phyloP scores from a whole-genome alignment of 2,329 filamentous ascomycete species.

The Talaromyces sp. region DNA sequence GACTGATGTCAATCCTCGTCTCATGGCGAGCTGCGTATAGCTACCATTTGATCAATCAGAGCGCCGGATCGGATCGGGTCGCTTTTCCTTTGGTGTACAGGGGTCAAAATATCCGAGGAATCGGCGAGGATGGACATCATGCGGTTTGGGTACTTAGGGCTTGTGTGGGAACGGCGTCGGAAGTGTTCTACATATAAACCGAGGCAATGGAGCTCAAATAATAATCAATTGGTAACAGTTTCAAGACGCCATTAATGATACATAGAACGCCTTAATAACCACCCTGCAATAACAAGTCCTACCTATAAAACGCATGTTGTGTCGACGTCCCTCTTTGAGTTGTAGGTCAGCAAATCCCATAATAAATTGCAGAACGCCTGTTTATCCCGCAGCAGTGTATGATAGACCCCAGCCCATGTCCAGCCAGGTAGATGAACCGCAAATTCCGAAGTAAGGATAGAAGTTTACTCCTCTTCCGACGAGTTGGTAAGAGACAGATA shows the following conservation, averaged over 20 bases:
- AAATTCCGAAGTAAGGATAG: neutral
- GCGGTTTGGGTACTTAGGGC: neutral
- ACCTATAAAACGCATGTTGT: neutral
- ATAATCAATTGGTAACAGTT: neutral
- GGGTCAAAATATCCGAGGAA: neutral
- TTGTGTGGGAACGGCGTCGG: neutral
- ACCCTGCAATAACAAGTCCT: neutral
- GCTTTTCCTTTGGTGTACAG: neutral
- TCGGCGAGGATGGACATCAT: neutral
- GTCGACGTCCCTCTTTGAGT: neutral
- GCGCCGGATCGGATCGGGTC: slow-evolving; percentile 19
- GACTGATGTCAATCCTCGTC: slow-evolving; percentile 38
- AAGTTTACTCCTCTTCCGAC: slow-evolving; percentile 62
- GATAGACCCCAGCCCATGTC: neutral
- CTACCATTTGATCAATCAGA: neutral
- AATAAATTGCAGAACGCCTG: slow-evolving; percentile 5
- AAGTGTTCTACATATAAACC: neutral
- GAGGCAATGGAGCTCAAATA: neutral
- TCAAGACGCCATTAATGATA: slow-evolving; percentile 3
- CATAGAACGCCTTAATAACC: neutral
- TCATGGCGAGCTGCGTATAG: slow-evolving; percentile 4
- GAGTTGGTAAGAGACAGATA: slow-evolving; percentile 92
- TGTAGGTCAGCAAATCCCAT: slow-evolving; percentile 7
- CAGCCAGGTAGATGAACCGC: neutral
- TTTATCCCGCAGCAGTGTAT: neutral